phyloP scores from a whole-genome alignment of 2,329 filamentous ascomycete genomes.

The Polytolypa hystricis region DNA sequence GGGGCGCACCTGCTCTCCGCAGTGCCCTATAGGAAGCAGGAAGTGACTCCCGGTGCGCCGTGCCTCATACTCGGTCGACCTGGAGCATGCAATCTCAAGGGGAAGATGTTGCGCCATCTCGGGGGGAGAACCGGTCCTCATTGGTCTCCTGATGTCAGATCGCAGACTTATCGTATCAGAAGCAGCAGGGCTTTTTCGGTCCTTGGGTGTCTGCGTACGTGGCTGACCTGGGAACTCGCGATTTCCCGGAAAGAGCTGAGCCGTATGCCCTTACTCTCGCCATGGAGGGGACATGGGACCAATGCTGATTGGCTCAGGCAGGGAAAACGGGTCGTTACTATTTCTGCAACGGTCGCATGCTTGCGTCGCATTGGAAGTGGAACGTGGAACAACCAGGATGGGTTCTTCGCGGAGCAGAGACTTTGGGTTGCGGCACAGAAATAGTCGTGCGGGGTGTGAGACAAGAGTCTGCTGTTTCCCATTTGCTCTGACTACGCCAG shows the following conservation, averaged over 20 bases:
- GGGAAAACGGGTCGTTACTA: background rate
- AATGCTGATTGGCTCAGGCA: background rate
- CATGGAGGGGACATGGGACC: background rate
- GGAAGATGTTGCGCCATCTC: background rate
- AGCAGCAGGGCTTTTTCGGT: background rate
- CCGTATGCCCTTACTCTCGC: background rate
- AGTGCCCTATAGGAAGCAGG: background rate
- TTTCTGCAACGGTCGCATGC: background rate
- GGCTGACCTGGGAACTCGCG: background rate
- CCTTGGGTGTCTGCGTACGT: background rate
- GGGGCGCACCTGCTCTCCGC: background rate
- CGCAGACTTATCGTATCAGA: too few species aligned
- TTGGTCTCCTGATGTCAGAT: too few species aligned
- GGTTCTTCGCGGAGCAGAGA: background rate
- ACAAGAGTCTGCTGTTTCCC: background rate
- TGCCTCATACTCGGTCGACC: background rate
- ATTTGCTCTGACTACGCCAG: background rate
- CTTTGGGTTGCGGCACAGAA: conserved; percentile 1
- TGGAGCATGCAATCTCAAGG: background rate
- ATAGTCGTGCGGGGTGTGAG: background rate
- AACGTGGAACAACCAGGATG: background rate
- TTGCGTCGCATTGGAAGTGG: background rate
- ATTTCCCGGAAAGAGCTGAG: background rate
- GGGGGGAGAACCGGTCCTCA: too few species aligned
- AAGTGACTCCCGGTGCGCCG: background rate